Evolutionary conservation across 2,329 filamentous ascomycete genomes (phyloP).

Genomic region (Paracorniculantispora psalliotae): DNA sequence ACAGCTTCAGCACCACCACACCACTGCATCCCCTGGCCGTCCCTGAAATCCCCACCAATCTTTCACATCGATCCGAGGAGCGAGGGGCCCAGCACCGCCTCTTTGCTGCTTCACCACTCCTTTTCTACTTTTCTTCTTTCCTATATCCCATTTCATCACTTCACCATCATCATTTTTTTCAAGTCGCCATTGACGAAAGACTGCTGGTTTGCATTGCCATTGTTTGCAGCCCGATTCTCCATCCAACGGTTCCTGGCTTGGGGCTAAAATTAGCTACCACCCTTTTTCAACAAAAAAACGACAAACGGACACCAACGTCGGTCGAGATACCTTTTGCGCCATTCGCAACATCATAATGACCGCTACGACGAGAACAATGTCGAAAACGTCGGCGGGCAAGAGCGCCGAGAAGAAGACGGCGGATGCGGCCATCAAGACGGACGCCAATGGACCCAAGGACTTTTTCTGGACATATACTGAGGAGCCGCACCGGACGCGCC

Average conservation of each 20-base stretch:
- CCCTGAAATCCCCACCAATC: background rate
- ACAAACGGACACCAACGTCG: background rate
- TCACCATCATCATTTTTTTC: background rate
- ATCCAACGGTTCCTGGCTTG: background rate
- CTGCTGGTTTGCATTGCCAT: background rate
- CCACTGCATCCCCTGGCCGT: background rate
- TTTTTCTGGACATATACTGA: conserved; percentile 99
- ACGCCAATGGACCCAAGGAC: conserved; percentile 31
- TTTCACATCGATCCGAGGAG: background rate
- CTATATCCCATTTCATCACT: background rate
- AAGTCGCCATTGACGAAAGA: background rate
- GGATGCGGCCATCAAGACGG: conserved; percentile 7
- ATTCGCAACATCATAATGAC: background rate
- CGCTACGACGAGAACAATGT: conserved; percentile 4
- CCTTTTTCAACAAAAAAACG: background rate
- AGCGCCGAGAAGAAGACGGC: background rate
- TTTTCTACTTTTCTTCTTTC: background rate
- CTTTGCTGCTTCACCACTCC: background rate
- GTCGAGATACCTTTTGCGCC: background rate
- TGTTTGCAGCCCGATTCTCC: background rate
- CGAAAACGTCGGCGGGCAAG: conserved; percentile 8
- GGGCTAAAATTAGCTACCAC: conserved; percentile 3
- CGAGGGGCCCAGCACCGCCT: background rate
- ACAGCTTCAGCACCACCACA: background rate
- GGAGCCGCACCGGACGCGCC: conserved; percentile 86